Conservation (phyloP, 352 stramenopile species). For the Globisporangium viniferum region DNA sequence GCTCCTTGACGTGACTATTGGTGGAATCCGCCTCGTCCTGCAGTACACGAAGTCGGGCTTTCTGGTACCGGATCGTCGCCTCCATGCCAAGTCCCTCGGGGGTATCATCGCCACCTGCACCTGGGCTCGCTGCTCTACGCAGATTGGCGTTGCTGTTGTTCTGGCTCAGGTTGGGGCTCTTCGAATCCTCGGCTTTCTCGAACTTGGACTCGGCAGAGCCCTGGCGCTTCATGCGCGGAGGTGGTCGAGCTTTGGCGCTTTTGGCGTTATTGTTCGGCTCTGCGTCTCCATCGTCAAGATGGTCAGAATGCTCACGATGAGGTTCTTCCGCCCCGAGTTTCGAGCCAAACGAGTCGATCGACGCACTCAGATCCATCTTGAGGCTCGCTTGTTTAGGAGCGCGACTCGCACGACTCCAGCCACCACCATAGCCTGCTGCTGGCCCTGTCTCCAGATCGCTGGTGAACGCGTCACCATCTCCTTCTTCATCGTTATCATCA, state of each 20-base stretch:
- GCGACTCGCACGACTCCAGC: constrained; percentile 1
- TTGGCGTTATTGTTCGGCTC: constrained; percentile 1
- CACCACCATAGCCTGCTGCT: background rate
- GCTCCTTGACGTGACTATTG: constrained; percentile 30
- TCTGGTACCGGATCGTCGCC: constrained; percentile 69
- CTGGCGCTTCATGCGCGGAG: constrained; percentile 7
- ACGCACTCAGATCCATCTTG: constrained; percentile 45
- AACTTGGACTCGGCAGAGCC: constrained; percentile 1
- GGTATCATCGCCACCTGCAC: background rate
- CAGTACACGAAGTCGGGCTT: constrained; percentile 63
- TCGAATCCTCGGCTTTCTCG: background rate
- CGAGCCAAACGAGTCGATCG: constrained; percentile 47
- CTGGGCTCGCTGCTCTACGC: background rate
- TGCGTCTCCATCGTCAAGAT: background rate
- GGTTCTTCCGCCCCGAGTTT: background rate
- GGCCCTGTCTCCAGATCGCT: background rate
- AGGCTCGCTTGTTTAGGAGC: constrained; percentile 22
- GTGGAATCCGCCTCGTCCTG: constrained; percentile 64
- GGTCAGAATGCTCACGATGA: background rate
- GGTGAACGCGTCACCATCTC: constrained; percentile 3
- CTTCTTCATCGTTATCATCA: background rate
- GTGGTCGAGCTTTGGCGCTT: background rate
- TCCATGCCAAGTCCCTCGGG: constrained; percentile 52
- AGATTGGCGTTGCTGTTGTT: background rate
- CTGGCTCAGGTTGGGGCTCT: background rate